Evolutionary conservation across 1,284 basidiomycete species (phyloP).

Genomic region (Cutaneotrichosporon cavernicola): DNA sequence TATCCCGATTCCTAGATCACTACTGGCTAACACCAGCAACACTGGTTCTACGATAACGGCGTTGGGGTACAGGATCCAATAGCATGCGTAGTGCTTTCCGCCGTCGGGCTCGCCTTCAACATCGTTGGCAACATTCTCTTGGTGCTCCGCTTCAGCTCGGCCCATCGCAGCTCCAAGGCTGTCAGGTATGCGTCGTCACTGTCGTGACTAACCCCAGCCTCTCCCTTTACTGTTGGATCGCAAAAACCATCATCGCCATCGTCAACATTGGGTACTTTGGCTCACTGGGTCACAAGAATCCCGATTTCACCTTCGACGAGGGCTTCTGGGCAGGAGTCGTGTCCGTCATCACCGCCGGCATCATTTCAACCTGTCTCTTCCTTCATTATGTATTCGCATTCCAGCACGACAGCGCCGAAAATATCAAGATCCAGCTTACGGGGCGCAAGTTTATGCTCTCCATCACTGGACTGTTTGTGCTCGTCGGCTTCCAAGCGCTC

Average conservation of each 20-base stretch:
- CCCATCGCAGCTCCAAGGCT: slow-evolving; percentile 2
- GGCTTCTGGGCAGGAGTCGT: slow-evolving; percentile 56
- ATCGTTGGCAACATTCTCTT: slow-evolving; percentile 54
- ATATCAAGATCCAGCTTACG: slow-evolving; percentile 40
- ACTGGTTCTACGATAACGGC: slow-evolving; percentile 47
- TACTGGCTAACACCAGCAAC: slow-evolving; percentile 36
- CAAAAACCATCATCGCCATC: slow-evolving; percentile 52
- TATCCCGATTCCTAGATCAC: too few relatives aligned
- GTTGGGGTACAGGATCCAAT: slow-evolving; percentile 39
- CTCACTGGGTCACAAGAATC: slow-evolving; percentile 31
- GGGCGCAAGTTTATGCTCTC: slow-evolving; percentile 55
- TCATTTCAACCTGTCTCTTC: slow-evolving; percentile 48
- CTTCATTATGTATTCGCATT: slow-evolving; percentile 51
- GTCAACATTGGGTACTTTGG: slow-evolving; percentile 52
- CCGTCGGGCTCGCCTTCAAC: slow-evolving; percentile 53
- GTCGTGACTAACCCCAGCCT: slow-evolving; percentile 25
- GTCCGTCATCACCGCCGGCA: slow-evolving; percentile 47
- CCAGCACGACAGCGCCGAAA: slow-evolving; percentile 27
- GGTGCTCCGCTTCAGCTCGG: slow-evolving; percentile 50
- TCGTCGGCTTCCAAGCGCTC: slow-evolving; percentile 47
- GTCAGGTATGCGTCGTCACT: not conserved
- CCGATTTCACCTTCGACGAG: slow-evolving; percentile 45
- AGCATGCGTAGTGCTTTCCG: slow-evolving; percentile 51
- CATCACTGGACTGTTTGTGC: slow-evolving; percentile 49
- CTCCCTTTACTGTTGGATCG: slow-evolving; percentile 53